Percentiles rank a stretch among this genome's conserved stretches.
phyloP scores from a whole-genome alignment of 139 green algal species.

The Chlorella sp. region DNA sequence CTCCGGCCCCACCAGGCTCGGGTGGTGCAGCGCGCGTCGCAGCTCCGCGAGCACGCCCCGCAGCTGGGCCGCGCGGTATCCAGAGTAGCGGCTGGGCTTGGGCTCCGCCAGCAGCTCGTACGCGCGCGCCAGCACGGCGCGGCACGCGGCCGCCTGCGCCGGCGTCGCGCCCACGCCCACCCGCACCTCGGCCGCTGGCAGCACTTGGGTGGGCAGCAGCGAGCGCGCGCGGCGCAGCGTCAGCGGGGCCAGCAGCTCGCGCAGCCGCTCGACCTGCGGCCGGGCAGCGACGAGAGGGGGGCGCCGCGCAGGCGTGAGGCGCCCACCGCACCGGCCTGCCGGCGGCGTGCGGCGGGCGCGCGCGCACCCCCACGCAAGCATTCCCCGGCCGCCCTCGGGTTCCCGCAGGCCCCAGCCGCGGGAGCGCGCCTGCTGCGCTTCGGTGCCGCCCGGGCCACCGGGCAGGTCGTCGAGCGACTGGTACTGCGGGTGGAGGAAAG shows the following conservation, averaged over 20 bases:
- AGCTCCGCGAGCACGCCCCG: constrained; percentile 58
- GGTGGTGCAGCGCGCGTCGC: constrained; percentile 25
- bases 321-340: too few relatives aligned
- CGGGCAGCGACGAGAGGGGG: background rate
- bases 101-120: constrained; percentile 69
- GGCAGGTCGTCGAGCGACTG: constrained; percentile 35
- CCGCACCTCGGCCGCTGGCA: constrained; percentile 43
- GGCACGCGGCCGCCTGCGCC: constrained; percentile 58
- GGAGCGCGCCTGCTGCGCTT: constrained; percentile 26
- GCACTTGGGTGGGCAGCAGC: constrained; percentile 20
- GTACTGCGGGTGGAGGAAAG: constrained; percentile 43
- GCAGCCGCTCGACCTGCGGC: constrained; percentile 25
- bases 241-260: constrained; percentile 29
- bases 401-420: too few relatives aligned
- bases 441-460: constrained; percentile 10
- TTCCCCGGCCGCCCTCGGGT: too few relatives aligned
- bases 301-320: too few relatives aligned
- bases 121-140: constrained; percentile 48
- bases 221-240: constrained; percentile 24
- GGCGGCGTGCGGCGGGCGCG: too few relatives aligned
- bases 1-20: constrained; percentile 11
- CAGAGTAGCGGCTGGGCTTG: constrained; percentile 44
- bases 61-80: constrained; percentile 55
- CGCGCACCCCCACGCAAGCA: too few relatives aligned
- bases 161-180: constrained; percentile 52